Evolutionary conservation across 2,329 filamentous ascomycete species (phyloP), one percentile per base, ranked within the genome.

Genomic region (Aspergillus clavatus): DNA sequence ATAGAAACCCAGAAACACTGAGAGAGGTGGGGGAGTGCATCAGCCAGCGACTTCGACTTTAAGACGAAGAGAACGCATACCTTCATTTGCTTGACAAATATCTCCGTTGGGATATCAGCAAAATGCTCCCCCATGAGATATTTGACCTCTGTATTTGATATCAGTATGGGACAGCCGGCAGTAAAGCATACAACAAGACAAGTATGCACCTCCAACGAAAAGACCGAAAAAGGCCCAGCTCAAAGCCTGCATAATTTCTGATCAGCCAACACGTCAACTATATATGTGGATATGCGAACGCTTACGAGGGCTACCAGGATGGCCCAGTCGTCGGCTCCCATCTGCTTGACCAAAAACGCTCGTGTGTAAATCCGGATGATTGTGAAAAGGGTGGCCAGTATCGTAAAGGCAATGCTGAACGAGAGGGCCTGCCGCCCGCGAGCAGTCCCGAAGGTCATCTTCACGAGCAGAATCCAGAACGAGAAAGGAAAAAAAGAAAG

Each of bases 321-420:
- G 21, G 58, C 59, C 57, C 66, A 67, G 45, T 72, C 69, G 19
- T 69, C 63, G 8, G 54, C 38, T 38, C 61, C 61, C 43, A 67
- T 56, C 28, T 69, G 62, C 47, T 62, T 63, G 28, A 67, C 58
- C 40, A 69, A 48, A 8, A 55, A 48, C 3, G 55, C 51, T 42
- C 66, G 53, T 7, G 70, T 72, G 47, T 69, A 72, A 39, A 73
- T 62, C 6, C 70, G 67, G n/a, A 68, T 42, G 3, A 48, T 50
- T n/a, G 70, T 63, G 35, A 71, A 61, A 0, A 55, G 28, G 8
- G 60, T 58, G 3, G 63, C 59, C 14, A 71, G 54, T 26, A 39
- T 48, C 2, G 62, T 65, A 33, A 65, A 64, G 27, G 59, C 51
- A n/a, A 47, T 57, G 46, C 57, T 64, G 33, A 58, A 42, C 29